Percentiles rank a stretch among this genome's conserved stretches.
Evolutionary conservation across 371 early-diverging fungal genomes (phyloP).

Genomic region (Mucor ambiguus): DNA sequence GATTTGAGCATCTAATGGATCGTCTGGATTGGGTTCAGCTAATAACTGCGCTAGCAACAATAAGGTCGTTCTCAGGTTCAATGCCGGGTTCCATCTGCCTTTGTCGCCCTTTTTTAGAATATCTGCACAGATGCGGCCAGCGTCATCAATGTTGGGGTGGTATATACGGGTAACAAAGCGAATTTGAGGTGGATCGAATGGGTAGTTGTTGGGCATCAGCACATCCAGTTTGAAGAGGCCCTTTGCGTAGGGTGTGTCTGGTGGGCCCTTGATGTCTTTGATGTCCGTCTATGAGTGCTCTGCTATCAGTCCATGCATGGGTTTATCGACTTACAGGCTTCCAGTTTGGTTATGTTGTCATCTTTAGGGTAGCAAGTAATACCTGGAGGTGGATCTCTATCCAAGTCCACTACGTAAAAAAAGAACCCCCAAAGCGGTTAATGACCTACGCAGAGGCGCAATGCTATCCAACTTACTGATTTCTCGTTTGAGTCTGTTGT

Average conservation of each 20-base stretch:
- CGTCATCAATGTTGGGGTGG: conserved; percentile 66
- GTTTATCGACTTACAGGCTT: conserved; percentile 39
- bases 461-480: conserved; percentile 15
- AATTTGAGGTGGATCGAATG: conserved; percentile 56
- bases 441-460: no score
- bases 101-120: conserved; percentile 52
- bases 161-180: conserved; percentile 55
- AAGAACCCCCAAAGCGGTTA: not conserved
- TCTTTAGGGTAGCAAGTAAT: conserved; percentile 50
- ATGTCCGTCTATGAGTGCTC: not conserved
- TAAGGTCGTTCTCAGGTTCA: conserved; percentile 48
- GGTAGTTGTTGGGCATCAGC: conserved; percentile 46
- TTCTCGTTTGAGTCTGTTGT: conserved; percentile 26
- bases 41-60: conserved; percentile 44
- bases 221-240: conserved; percentile 53
- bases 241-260: conserved; percentile 55
- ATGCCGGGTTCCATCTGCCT: conserved; percentile 56
- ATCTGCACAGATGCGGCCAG: conserved; percentile 58
- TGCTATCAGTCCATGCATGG: not conserved
- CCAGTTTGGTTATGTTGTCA: conserved; percentile 43
- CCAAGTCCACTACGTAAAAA: conserved; percentile 32
- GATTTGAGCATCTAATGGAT: conserved; percentile 57
- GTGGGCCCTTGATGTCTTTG: conserved; percentile 54
- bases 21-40: conserved; percentile 60
- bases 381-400: conserved; percentile 54